phyloP scores from a whole-genome alignment of 2,329 filamentous ascomycete genomes.

The Sclerotinia subarctica region DNA sequence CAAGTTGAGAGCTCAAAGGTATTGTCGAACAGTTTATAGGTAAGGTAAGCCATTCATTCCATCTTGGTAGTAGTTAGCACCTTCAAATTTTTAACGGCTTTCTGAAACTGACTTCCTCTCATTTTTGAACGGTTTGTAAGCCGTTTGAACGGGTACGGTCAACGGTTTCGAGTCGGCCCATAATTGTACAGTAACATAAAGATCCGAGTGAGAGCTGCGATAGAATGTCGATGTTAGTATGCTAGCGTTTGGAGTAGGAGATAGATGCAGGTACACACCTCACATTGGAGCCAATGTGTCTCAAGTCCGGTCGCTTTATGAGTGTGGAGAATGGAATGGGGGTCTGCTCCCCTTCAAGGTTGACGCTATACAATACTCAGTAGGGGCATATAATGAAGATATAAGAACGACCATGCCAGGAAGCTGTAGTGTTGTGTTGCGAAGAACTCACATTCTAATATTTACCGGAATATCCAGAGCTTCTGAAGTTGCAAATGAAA shows the following conservation, averaged over 20 bases:
- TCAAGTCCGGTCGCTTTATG: slow-evolving; percentile 72
- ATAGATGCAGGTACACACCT: slow-evolving; percentile 44
- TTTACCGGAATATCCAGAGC: slow-evolving; percentile 72
- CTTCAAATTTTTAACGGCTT: background rate
- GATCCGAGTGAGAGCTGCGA: slow-evolving; percentile 71
- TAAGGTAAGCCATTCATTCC: slow-evolving; percentile 95
- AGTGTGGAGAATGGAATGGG: slow-evolving; percentile 74
- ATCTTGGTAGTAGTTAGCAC: slow-evolving; percentile 49
- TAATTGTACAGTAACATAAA: slow-evolving; percentile 88
- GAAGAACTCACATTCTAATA: slow-evolving; percentile 55
- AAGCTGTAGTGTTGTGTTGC: background rate
- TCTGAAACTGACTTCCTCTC: slow-evolving; percentile 52
- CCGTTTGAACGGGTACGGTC: slow-evolving; percentile 86
- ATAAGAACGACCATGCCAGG: background rate
- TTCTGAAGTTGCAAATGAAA: slow-evolving; percentile 90
- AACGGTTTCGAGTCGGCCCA: slow-evolving; percentile 96
- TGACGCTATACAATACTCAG: slow-evolving; percentile 52
- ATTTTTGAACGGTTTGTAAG: slow-evolving; percentile 85
- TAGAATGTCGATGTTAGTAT: slow-evolving; percentile 29
- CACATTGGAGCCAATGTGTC: slow-evolving; percentile 82
- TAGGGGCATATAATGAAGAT: background rate
- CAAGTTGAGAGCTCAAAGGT: slow-evolving; percentile 77
- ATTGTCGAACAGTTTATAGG: slow-evolving; percentile 81
- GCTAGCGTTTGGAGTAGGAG: background rate
- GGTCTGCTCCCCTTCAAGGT: slow-evolving; percentile 74